These are phyloP conservation scores for Verbena officinalis DNA, from an alignment of 257 asterid genomes.

Conservation along the genomic window DNA sequence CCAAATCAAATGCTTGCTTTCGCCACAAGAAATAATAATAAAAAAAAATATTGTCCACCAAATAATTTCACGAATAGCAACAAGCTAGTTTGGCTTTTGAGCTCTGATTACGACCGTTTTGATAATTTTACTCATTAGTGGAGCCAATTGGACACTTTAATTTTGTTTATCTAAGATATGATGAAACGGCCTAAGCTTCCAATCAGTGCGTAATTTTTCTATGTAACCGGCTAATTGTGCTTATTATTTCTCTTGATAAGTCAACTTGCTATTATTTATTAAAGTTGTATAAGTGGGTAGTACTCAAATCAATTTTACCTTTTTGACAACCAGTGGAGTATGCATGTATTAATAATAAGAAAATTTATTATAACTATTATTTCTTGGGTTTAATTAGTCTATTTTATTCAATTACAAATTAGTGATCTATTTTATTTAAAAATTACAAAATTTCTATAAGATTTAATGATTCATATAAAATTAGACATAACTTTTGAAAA, in stretches of 20 bases:
- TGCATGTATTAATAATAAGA: not conserved
- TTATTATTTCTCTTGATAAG: not conserved
- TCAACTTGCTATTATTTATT: not conserved
- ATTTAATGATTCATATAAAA: too few species aligned
- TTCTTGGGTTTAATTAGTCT: not conserved
- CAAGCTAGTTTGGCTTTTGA: not conserved
- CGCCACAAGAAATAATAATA: not conserved
- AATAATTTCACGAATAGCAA: not conserved
- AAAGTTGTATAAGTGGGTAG: not conserved
- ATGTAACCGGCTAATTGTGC: not conserved
- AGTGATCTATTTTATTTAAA: too few species aligned
- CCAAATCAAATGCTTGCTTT: slow-evolving; percentile 9
- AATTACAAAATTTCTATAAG: too few species aligned
- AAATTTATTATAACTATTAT: too few species aligned
- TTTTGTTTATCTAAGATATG: too few species aligned
- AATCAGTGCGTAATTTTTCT: not conserved
- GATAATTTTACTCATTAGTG: not conserved
- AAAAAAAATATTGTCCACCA: not conserved
- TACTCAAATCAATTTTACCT: not conserved
- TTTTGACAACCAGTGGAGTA: not conserved
- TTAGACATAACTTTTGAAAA: too few species aligned
- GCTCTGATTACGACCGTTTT: not conserved
- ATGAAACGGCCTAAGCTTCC: not conserved
- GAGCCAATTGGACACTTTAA: too few species aligned
- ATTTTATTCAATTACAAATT: not conserved